Evolutionary conservation across 805 yeast species (phyloP).

Genomic region (Cyberlindnera xylosilytica): DNA sequence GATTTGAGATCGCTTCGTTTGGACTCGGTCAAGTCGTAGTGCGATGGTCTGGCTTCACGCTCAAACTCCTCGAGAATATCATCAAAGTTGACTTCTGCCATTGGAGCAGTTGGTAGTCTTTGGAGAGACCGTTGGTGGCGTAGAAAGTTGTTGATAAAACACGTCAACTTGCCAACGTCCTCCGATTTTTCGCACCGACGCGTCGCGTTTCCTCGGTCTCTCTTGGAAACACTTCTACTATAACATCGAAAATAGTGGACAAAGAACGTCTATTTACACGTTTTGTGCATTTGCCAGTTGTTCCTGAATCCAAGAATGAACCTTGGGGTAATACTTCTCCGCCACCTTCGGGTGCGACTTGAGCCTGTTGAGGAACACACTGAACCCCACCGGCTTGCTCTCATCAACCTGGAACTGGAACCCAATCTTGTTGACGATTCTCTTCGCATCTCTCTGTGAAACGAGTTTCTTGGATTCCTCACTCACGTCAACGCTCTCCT

Average conservation of each 20-base stretch:
- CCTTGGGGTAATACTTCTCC: conserved; percentile 41
- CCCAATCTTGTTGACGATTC: conserved; percentile 24
- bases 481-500: conserved; percentile 17
- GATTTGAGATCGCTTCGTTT: conserved; percentile 38
- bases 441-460: conserved; percentile 15
- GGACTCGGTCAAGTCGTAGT: conserved; percentile 20
- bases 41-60: conserved; percentile 35
- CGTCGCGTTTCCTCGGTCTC: no score
- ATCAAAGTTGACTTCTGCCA: conserved; percentile 52
- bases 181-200: no score
- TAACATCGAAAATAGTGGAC: no score
- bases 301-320: conserved; percentile 33
- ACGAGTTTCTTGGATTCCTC: conserved; percentile 18
- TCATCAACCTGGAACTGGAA: conserved; percentile 27
- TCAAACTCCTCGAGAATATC: conserved; percentile 71
- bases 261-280: background rate
- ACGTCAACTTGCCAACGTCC: no score
- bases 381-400: conserved; percentile 41
- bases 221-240: no score
- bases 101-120: no score
- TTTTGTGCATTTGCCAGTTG: conserved; percentile 9
- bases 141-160: no score
- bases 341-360: conserved; percentile 51
- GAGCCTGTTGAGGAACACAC: conserved; percentile 44
- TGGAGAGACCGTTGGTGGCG: no score